Percentiles rank a stretch among this genome's conserved stretches.
These are phyloP conservation scores for Sporothrix globosa DNA, from an alignment of 2,329 filamentous ascomycete genomes.

Conservation along the genomic window DNA sequence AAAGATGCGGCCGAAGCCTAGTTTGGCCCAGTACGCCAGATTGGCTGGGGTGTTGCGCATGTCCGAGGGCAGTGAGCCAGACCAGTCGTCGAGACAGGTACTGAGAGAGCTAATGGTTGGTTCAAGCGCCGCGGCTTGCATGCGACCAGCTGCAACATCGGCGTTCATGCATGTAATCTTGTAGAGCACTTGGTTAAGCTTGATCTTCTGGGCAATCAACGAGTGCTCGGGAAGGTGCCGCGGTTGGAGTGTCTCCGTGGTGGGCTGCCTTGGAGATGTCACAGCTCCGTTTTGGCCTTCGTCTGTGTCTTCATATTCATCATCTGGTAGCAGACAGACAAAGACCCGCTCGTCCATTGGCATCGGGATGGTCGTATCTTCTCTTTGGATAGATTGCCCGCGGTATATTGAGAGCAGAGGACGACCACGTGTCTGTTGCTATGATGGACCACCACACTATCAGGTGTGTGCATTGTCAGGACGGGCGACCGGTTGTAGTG, in stretches of 20 bases:
- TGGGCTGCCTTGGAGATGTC: background rate
- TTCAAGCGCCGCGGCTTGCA: background rate
- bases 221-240: background rate
- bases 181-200: slow-evolving; percentile 15
- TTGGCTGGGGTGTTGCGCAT: slow-evolving; percentile 18
- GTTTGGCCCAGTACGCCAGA: slow-evolving; percentile 3
- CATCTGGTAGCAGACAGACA: background rate
- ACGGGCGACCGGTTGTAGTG: background rate
- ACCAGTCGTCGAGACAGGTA: slow-evolving; percentile 3
- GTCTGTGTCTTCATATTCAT: background rate
- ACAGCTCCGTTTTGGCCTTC: background rate
- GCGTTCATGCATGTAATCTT: slow-evolving; percentile 9
- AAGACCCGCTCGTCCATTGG: background rate
- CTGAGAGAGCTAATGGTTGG: background rate
- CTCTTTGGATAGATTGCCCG: background rate
- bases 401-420: background rate
- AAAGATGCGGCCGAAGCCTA: slow-evolving; percentile 10
- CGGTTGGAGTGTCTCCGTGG: background rate
- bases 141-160: background rate
- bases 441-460: slow-evolving; percentile 22
- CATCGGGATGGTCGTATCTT: background rate
- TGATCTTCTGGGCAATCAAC: slow-evolving; percentile 20
- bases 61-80: background rate
- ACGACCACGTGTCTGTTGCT: slow-evolving; percentile 23
- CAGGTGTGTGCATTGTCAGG: background rate